Conservation (phyloP, 2,329 filamentous ascomycete species). For the Neonectria punicea region DNA sequence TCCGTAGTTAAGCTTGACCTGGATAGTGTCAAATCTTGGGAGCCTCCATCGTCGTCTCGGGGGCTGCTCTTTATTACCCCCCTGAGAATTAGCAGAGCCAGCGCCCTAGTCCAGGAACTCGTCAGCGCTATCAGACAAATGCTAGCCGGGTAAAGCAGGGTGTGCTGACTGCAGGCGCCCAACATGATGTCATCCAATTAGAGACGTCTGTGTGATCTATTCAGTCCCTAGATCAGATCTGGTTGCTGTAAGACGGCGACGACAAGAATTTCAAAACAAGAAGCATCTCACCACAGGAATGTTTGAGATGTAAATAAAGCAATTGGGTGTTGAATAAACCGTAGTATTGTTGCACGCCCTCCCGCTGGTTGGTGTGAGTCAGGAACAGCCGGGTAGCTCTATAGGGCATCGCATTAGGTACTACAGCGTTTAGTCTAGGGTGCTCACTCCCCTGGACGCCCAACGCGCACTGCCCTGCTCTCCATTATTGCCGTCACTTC, state of each 20-base stretch:
- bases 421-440: neutral
- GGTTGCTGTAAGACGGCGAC: no score
- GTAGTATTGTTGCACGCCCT: neutral
- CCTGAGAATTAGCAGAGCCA: neutral
- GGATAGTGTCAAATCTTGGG: neutral
- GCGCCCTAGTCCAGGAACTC: neutral
- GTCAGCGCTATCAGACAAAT: neutral
- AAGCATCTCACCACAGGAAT: neutral
- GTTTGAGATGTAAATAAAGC: neutral
- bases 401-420: no score
- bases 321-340: neutral
- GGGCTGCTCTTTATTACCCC: no score
- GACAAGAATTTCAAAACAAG: neutral
- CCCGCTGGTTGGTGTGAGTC: no score
- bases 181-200: neutral
- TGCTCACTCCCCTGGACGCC: neutral
- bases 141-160: neutral
- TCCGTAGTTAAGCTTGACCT: no score
- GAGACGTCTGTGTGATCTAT: no score
- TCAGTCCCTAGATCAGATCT: neutral
- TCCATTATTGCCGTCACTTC: slow-evolving; percentile 4
- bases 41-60: no score
- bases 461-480: no score
- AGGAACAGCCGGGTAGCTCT: no score
- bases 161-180: neutral